Evolutionary conservation across 805 yeast species (phyloP), one percentile per base, ranked within the genome.

Genomic region (Kodamaea kakaduensis): DNA sequence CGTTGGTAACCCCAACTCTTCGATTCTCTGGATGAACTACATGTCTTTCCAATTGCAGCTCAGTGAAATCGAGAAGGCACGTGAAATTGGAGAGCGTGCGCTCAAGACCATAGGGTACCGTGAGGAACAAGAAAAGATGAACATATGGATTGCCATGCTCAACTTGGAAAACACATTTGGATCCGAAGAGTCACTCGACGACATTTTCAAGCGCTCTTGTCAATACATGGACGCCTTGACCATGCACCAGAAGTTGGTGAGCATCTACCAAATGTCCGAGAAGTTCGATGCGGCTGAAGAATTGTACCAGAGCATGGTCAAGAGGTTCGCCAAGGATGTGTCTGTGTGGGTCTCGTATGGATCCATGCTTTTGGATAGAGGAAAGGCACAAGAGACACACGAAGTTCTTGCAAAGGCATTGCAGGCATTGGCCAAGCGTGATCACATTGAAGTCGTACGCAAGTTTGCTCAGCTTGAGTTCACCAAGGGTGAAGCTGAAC

Each of bases 1-100:
- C 37, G 75, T 93, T 41, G 94, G 97, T 56, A 84, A 84, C 55
- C 97, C 98, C 31, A 83, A 86, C 66, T 86, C 96, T 3, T 90
- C 98, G 1, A 75, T 89, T 22, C 62, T 87, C 38, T 93, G 98
- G 98, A 90, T 93, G 85, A 86, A 89, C 63, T 93, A 84, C 64
- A 93, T 93, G 96, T 89, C 97, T 3, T 93, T 90, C 82, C 96
- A 89, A 61, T 71, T 93, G 45, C 96, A 89, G 60, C 70, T 90
- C 44, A 84, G 96, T 67, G 98, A 93, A 60, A 68, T 88, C 40
- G 97, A 90, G 24, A 87, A 85, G 61, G 96, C 97, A 7, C 78
- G 98, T 50, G 95, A 86, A 57, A 78, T 93, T 49, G 97, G 86
- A 29, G 84, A 82, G 50, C 77, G 98, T 44, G 98, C 97, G 2